Base-by-base conservation (phyloP, 208 protist species). In the Trypanosoma vivax region DNA sequence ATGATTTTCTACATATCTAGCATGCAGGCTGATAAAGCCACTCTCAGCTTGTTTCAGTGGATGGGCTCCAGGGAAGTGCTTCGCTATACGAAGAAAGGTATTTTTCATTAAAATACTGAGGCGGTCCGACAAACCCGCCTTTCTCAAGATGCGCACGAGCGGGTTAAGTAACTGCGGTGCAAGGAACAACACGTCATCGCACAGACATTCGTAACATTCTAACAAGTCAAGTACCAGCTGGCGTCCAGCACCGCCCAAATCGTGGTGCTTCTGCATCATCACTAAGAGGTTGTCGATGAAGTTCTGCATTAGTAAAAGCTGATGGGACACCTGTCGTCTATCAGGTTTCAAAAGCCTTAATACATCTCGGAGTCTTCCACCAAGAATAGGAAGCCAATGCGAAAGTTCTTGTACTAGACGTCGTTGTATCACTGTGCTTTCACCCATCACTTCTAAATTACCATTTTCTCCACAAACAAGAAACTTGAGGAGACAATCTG, bases 91-190 rank as follows among this genome's bases (percentile, higher is more conserved):
- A 3, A 14, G 21, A 48, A 60, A 55, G 9, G 37, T 60, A 13
- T 42, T 38, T 24, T 24, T 10, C n/a, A 67, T 10, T 21, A 67
- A 31, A 37, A 23, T 46, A 24, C 29, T 58, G 2, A 67, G 16
- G 16, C 14, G 38, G 13, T 67, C 19, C 7, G 50, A 6, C 19
- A 67, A 45, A 5, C 16, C 29, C 1, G 37, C 60, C 14, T 30
- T 23, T 13, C 51, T 29, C 19, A 67, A 28, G 28, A 39, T 47
- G 24, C 29, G 27, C 19, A 46, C 35, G 21, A 67, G 46, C 34
- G 52, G 50, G 25, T 39, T 11, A 34, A 67, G 52, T n/a, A 67
- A 24, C 30, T 67, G 60, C 37, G 60, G 60, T 21, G 51, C 50
- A 18, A 31, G 50, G 23, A 67, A 24, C 27, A 52, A 54, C 24